Evolutionary conservation across 106 monocot genomes (phyloP), one percentile per base, ranked within the genome.

Genomic region (Acanthochlamys bracteata): DNA sequence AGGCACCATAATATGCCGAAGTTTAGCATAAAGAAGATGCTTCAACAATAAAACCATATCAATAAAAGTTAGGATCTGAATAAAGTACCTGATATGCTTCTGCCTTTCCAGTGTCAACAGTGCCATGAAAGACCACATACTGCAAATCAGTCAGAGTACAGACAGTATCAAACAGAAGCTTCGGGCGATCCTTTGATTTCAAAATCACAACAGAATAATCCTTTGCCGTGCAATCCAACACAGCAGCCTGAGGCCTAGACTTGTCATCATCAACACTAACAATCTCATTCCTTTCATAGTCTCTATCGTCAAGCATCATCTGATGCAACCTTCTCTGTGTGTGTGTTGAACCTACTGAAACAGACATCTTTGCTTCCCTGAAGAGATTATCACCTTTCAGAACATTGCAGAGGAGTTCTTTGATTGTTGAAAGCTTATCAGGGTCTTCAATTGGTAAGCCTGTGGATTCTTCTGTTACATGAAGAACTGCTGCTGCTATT

Each of bases 51-150:
- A 21, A 46, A 39, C 0, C 8, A 10, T 19, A 51, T 19, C 9
- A 10, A 51, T 51, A 51, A 51, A 33, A 33, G 6, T 33, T 33
- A 33, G 1, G 20, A 20, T 22, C 27, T 20, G 41, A 63, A 22
- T 33, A 27, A 11, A 10, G 25, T 57, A 72, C 88, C 82, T 73
- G 89, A 72, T 72, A 75, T 24, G 87, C 83, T 20, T 74, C 76
- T 16, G 42, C 8, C 0, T 54, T 64, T 27, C 68, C 68, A 7
- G 71, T 64, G n/a, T 60, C 39, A 9, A 89, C 67, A 3, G 70
- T 89, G 8, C 80, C 89, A 55, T 88, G 87, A 56, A 83, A 88
- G n/a, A 88, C 75, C 17, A 83, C 76, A 26, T 83, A 88, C 20
- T 72, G 55, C 80, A 88, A 68, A 46, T 88, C 83, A 4, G 83